These are phyloP conservation scores for Galerina sulciceps DNA, from an alignment of 768 basidiomycete species.

Conservation along the genomic window DNA sequence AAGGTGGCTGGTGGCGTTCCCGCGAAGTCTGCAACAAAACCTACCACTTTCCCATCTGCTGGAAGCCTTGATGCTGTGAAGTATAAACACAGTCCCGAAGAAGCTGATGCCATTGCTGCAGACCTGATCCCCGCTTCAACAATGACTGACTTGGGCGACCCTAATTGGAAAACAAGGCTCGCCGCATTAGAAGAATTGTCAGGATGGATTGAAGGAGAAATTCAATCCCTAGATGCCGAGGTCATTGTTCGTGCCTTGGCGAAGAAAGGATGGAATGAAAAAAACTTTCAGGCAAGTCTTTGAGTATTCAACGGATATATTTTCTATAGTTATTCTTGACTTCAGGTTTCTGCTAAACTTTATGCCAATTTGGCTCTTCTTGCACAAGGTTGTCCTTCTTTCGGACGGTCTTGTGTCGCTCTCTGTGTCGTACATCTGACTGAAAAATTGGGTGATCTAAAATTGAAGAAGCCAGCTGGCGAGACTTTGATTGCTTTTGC, in stretches of 20 bases:
- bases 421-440: conserved; percentile 80
- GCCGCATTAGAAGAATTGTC: conserved; percentile 87
- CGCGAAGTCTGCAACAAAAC: conserved; percentile 55
- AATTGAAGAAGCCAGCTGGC: conserved; percentile 94
- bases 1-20: conserved; percentile 44
- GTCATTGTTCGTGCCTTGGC: conserved; percentile 84
- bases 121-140: conserved; percentile 74
- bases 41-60: conserved; percentile 49
- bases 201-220: conserved; percentile 75
- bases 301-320: neutral
- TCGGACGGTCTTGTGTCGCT: conserved; percentile 85
- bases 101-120: conserved; percentile 81
- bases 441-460: conserved; percentile 96
- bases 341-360: conserved; percentile 87
- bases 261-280: conserved; percentile 97
- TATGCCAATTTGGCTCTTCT: conserved; percentile 78
- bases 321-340: neutral
- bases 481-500: conserved; percentile 84
- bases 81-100: conserved; percentile 89
- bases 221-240: conserved; percentile 79
- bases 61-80: conserved; percentile 83
- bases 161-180: conserved; percentile 92
- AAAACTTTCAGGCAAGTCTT: conserved; percentile 88
- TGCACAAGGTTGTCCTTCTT: conserved; percentile 79
- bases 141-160: conserved; percentile 76